phyloP scores from a whole-genome alignment of 2,329 filamentous ascomycete species.

The Chrysoporthe deuterocubensis region DNA sequence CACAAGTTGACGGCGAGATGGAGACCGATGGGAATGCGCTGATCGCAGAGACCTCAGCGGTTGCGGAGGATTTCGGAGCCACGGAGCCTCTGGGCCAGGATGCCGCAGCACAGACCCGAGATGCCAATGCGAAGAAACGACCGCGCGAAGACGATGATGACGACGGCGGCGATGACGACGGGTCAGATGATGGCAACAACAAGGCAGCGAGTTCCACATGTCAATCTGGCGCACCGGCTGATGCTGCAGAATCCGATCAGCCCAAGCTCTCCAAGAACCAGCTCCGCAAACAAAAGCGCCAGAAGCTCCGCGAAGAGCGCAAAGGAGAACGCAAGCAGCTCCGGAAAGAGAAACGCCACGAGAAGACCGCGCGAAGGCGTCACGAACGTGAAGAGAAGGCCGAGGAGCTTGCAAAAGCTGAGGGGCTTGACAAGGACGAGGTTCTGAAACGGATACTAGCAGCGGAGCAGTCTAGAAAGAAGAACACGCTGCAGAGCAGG shows the following conservation, averaged over 20 bases:
- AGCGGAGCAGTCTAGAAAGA: constrained; percentile 37
- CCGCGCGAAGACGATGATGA: constrained; percentile 13
- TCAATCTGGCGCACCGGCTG: background rate
- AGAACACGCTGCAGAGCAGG: constrained; percentile 34
- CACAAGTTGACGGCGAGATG: constrained; percentile 1
- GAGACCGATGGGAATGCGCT: background rate
- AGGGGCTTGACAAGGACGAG: constrained; percentile 46
- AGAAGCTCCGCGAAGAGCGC: constrained; percentile 76
- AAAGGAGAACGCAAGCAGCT: constrained; percentile 61
- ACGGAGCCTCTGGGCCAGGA: constrained; percentile 2
- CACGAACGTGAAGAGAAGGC: constrained; percentile 54
- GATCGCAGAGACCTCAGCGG: background rate
- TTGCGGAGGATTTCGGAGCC: background rate
- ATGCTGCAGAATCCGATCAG: constrained; percentile 3
- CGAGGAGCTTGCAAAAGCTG: constrained; percentile 45
- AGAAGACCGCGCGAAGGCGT: constrained; percentile 52
- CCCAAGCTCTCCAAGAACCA: constrained; percentile 77
- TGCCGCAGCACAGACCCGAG: background rate
- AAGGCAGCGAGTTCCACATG: background rate
- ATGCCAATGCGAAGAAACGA: constrained; percentile 21
- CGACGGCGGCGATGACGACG: background rate
- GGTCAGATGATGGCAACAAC: constrained; percentile 5
- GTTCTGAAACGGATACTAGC: constrained; percentile 34
- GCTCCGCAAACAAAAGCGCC: constrained; percentile 75
- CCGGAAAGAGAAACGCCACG: constrained; percentile 59